Conservation (phyloP, 306 rosid genomes). For the Sindora glabra region DNA sequence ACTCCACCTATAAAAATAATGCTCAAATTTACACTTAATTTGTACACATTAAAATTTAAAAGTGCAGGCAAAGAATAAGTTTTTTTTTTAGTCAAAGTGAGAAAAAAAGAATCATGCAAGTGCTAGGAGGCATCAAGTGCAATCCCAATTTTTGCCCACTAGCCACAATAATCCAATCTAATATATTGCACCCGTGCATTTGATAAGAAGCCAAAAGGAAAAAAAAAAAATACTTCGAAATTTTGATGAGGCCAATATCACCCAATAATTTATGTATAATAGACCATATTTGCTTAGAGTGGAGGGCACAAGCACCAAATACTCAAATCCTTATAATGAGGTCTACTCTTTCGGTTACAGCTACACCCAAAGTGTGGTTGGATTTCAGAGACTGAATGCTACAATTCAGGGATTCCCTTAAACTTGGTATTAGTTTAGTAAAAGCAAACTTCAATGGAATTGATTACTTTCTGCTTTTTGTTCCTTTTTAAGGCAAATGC, state of each 20-base stretch:
- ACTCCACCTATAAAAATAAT: no score
- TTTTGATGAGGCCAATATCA: slow-evolving; percentile 7
- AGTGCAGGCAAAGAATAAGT: no score
- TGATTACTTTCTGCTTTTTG: slow-evolving; percentile 16
- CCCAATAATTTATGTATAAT: slow-evolving; percentile 33
- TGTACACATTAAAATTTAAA: no score
- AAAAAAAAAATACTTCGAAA: not conserved
- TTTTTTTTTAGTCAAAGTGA: no score
- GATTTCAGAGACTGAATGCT: slow-evolving; percentile 29
- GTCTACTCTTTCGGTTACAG: slow-evolving; percentile 35
- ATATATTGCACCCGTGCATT: slow-evolving; percentile 39
- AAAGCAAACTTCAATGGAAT: slow-evolving; percentile 7
- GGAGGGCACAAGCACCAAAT: slow-evolving; percentile 33
- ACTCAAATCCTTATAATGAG: slow-evolving; percentile 27
- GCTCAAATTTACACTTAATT: no score
- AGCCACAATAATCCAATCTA: slow-evolving; percentile 20
- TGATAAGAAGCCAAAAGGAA: slow-evolving; percentile 19
- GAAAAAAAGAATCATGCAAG: no score
- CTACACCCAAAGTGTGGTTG: slow-evolving; percentile 30
- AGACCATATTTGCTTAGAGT: slow-evolving; percentile 33
- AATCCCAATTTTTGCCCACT: slow-evolving; percentile 28
- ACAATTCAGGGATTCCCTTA: slow-evolving; percentile 35
- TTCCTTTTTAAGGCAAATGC: slow-evolving; percentile 17
- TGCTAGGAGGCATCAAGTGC: slow-evolving; percentile 43
- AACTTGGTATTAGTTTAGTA: slow-evolving; percentile 9